Conservation (phyloP, 257 asterid species). For the Haberlea rhodopensis region DNA sequence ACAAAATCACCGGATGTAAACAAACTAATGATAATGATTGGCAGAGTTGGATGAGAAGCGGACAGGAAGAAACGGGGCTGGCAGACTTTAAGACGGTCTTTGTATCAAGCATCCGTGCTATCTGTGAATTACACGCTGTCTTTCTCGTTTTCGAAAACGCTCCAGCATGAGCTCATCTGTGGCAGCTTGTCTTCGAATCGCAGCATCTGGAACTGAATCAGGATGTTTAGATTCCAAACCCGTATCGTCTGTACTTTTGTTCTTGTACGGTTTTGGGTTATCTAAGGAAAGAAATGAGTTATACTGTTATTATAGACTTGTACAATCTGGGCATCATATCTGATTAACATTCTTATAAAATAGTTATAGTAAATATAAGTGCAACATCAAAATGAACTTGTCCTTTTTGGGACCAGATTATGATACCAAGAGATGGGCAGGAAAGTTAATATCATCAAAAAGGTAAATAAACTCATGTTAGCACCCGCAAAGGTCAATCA, state of each 20-base stretch:
- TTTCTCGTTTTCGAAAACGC: conserved; percentile 89
- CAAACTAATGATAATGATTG: not conserved
- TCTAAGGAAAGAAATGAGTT: conserved; percentile 44
- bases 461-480: not conserved
- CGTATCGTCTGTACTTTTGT: conserved; percentile 43
- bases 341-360: not conserved
- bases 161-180: conserved; percentile 92
- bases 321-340: not conserved
- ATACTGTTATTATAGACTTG: conserved; percentile 14
- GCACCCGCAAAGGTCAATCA: not conserved
- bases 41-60: not conserved
- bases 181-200: conserved; percentile 82
- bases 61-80: not conserved
- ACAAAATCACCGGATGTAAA: not conserved
- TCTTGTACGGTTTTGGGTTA: conserved; percentile 62
- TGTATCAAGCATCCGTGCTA: conserved; percentile 31
- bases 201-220: conserved; percentile 55
- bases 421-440: not conserved
- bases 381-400: not conserved
- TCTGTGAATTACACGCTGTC: conserved; percentile 76
- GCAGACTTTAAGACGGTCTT: conserved; percentile 1
- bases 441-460: not conserved
- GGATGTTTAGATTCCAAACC: conserved; percentile 43
- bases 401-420: not conserved
- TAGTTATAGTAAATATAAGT: not conserved